These are phyloP conservation scores for Eimeria necatrix DNA, from an alignment of 169 alveolate genomes.

Conservation along the genomic window DNA sequence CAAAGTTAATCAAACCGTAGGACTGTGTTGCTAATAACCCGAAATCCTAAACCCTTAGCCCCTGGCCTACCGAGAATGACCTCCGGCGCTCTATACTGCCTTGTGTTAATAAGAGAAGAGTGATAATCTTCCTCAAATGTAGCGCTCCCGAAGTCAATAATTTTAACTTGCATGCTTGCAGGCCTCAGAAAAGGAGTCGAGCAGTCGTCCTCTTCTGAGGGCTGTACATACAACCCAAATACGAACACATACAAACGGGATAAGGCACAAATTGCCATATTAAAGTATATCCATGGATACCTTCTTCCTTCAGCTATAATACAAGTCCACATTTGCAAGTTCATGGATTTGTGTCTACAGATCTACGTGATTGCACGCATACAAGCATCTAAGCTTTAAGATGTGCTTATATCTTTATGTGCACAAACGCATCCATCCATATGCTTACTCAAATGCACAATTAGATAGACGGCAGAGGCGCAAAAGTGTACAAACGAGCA, in stretches of 20 bases:
- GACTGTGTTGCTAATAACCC: not conserved
- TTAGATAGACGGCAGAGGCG: not conserved
- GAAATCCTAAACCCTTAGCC: not conserved
- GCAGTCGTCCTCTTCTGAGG: conserved; percentile 34
- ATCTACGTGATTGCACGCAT: not conserved
- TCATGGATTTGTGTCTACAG: not conserved
- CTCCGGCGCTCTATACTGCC: conserved; percentile 99
- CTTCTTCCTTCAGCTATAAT: too few species aligned
- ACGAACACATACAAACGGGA: not conserved
- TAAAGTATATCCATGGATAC: not conserved
- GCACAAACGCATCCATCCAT: not conserved
- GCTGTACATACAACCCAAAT: conserved; percentile 10
- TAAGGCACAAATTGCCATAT: not conserved
- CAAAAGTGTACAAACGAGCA: not conserved
- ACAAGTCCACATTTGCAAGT: not conserved
- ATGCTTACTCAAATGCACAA: not conserved
- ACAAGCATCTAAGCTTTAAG: not conserved
- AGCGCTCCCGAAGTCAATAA: conserved; percentile 99
- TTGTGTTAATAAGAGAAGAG: conserved; percentile 97
- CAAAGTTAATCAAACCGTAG: not conserved
- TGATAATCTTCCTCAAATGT: conserved; percentile 97
- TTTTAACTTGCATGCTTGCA: conserved; percentile 91
- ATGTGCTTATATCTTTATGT: not conserved
- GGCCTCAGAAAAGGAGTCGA: conserved; percentile 86
- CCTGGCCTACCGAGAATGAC: conserved; percentile 93